These are phyloP conservation scores for Fusarium paranaense DNA, from an alignment of 2,329 filamentous ascomycete genomes.

Conservation along the genomic window DNA sequence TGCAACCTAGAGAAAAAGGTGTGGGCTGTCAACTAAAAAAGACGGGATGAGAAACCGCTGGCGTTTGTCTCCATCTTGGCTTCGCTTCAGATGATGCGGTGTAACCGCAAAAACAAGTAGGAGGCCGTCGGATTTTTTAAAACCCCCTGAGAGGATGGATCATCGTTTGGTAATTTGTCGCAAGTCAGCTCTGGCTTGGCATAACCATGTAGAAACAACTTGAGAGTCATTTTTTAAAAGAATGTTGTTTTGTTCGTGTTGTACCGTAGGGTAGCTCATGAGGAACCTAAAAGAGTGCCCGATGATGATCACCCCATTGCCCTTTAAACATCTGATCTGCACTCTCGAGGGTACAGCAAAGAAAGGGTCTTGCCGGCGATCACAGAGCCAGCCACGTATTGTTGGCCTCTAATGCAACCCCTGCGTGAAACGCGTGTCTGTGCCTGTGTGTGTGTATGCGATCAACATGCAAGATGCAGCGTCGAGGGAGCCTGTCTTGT, in stretches of 20 bases:
- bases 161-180: slow-evolving; percentile 8
- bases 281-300: not conserved
- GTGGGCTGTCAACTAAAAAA: not conserved
- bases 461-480: slow-evolving; percentile 30
- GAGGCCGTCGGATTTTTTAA: not conserved
- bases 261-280: slow-evolving; percentile 8
- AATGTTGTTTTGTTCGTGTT: not conserved
- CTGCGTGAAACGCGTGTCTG: slow-evolving; percentile 16
- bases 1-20: not conserved
- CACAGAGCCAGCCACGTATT: not conserved
- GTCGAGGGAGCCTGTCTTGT: slow-evolving; percentile 10
- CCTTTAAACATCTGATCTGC: not conserved
- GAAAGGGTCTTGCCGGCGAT: not conserved
- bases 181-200: slow-evolving; percentile 28
- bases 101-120: slow-evolving; percentile 15
- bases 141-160: not conserved
- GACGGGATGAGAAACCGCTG: slow-evolving; percentile 11
- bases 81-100: slow-evolving; percentile 29
- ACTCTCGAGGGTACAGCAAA: not conserved
- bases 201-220: not conserved
- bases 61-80: slow-evolving; percentile 29
- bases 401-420: not conserved
- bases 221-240: slow-evolving; percentile 1
- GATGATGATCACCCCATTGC: not conserved
- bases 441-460: not conserved